phyloP scores from a whole-genome alignment of 805 yeast species.

The Pichia cephalocereana region DNA sequence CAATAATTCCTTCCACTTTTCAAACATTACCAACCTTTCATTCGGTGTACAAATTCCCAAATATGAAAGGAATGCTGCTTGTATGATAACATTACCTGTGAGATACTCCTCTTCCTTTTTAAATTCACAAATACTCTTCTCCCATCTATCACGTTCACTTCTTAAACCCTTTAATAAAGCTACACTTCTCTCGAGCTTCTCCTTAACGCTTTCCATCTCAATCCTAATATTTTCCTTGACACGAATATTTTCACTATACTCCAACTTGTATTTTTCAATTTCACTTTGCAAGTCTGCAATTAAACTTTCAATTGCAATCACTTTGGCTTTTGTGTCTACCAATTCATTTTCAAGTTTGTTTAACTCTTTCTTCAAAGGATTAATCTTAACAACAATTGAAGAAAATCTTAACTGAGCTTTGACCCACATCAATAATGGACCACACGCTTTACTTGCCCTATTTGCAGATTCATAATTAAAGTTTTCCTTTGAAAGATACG shows the following conservation, averaged over 20 bases:
- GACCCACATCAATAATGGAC: constrained; percentile 85
- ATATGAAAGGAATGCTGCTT: constrained; percentile 54
- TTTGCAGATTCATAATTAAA: constrained; percentile 67
- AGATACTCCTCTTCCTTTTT: constrained; percentile 34
- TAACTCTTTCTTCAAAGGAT: constrained; percentile 68
- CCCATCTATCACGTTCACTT: constrained; percentile 69
- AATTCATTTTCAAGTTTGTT: constrained; percentile 49
- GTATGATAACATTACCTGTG: constrained; percentile 57
- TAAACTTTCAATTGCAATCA: constrained; percentile 75
- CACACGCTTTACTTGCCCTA: constrained; percentile 92
- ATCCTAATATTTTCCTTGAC: constrained; percentile 67
- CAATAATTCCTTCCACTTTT: constrained; percentile 24
- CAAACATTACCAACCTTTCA: constrained; percentile 26
- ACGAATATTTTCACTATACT: constrained; percentile 66
- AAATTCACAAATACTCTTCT: constrained; percentile 44
- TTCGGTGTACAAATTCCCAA: constrained; percentile 37
- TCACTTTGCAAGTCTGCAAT: constrained; percentile 60
- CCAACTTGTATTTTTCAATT: constrained; percentile 57
- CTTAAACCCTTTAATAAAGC: constrained; percentile 54
- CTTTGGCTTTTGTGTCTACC: constrained; percentile 52
- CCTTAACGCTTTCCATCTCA: constrained; percentile 57
- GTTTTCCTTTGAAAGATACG: constrained; percentile 52
- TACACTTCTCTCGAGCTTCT: constrained; percentile 54
- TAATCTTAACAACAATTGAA: constrained; percentile 56
- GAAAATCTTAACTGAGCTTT: constrained; percentile 80